phyloP scores from a whole-genome alignment of 1,284 basidiomycete species.

The Tylopilus sp. region DNA sequence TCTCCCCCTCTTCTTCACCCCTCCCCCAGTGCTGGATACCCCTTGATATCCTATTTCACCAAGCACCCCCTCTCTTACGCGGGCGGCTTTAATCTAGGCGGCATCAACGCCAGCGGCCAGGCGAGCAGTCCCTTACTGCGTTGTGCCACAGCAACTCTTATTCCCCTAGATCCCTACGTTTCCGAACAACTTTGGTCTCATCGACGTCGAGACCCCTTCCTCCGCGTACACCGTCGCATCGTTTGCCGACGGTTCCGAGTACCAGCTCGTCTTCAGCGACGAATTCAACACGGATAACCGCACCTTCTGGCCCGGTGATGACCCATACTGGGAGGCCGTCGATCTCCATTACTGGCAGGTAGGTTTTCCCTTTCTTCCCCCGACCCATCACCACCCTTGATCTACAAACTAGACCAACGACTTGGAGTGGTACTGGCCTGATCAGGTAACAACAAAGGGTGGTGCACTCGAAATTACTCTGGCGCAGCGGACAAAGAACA shows the following conservation, averaged over 20 bases:
- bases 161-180: slow-evolving; percentile 36
- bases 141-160: not conserved
- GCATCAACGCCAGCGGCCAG: slow-evolving; percentile 79
- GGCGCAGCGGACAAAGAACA: slow-evolving; percentile 61
- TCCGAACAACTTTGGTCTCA: slow-evolving; percentile 47
- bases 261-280: slow-evolving; percentile 80
- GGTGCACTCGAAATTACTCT: slow-evolving; percentile 83
- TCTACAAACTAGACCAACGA: slow-evolving; percentile 39
- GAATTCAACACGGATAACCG: slow-evolving; percentile 84
- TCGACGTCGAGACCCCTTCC: slow-evolving; percentile 58
- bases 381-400: not conserved
- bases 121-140: slow-evolving; percentile 29
- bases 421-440: slow-evolving; percentile 76
- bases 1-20: slow-evolving; percentile 1
- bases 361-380: not conserved
- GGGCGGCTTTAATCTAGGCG: slow-evolving; percentile 77
- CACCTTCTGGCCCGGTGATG: slow-evolving; percentile 69
- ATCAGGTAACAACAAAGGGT: slow-evolving; percentile 70
- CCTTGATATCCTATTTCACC: slow-evolving; percentile 70
- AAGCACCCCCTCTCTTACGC: slow-evolving; percentile 44
- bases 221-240: slow-evolving; percentile 44
- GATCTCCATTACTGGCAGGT: slow-evolving; percentile 40
- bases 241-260: slow-evolving; percentile 42
- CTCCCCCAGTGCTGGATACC: slow-evolving; percentile 68
- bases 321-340: slow-evolving; percentile 63